These are phyloP conservation scores for Saccharomyces hybrid DNA, from an alignment of 1,139 yeast genomes.

Conservation along the genomic window DNA sequence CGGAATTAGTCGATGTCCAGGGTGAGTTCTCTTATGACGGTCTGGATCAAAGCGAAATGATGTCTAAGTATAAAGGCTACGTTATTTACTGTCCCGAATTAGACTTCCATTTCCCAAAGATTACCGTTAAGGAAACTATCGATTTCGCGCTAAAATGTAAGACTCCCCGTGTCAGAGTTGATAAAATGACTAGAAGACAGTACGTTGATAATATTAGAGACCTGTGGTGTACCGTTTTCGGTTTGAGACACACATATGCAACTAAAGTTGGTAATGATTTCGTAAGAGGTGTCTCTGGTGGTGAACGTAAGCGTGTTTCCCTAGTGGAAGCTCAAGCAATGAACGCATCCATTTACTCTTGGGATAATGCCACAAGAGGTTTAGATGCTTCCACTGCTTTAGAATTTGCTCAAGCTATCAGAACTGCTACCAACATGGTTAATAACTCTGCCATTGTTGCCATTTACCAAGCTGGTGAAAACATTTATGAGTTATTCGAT, in stretches of 20 bases:
- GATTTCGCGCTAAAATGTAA: slow-evolving; percentile 52
- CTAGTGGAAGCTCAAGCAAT: slow-evolving; percentile 56
- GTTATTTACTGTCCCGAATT: slow-evolving; percentile 55
- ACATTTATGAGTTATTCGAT: slow-evolving; percentile 54
- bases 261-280: slow-evolving; percentile 56
- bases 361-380: slow-evolving; percentile 80
- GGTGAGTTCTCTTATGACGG: slow-evolving; percentile 50
- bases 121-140: slow-evolving; percentile 56
- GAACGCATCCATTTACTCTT: slow-evolving; percentile 51
- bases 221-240: slow-evolving; percentile 48
- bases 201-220: slow-evolving; percentile 44
- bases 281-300: slow-evolving; percentile 59
- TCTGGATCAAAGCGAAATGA: slow-evolving; percentile 41
- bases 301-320: slow-evolving; percentile 57
- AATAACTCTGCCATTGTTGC: slow-evolving; percentile 53
- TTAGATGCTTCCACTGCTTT: slow-evolving; percentile 67
- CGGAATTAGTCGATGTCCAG: slow-evolving; percentile 35
- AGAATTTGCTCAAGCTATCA: slow-evolving; percentile 54
- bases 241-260: slow-evolving; percentile 47
- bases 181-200: slow-evolving; percentile 41
- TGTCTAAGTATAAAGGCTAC: slow-evolving; percentile 41
- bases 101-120: slow-evolving; percentile 56
- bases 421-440: slow-evolving; percentile 52
- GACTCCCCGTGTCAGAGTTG: slow-evolving; percentile 49
- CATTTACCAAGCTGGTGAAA: slow-evolving; percentile 62